These are phyloP conservation scores for Diaporthe eres DNA, from an alignment of 2,329 filamentous ascomycete species.

Conservation along the genomic window DNA sequence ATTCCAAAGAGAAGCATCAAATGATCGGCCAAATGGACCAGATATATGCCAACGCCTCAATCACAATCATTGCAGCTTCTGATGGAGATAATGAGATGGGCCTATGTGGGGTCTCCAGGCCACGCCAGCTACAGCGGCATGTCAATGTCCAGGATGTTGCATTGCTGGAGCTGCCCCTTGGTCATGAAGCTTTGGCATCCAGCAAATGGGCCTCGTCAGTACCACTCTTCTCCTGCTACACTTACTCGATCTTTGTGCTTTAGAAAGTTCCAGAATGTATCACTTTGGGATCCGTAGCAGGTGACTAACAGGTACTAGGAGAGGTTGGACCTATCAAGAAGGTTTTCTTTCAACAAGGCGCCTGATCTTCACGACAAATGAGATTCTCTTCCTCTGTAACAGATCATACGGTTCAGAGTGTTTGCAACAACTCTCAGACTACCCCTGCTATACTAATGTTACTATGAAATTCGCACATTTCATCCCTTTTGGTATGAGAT, in stretches of 20 bases:
- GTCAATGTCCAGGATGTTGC: not conserved
- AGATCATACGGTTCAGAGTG: constrained; percentile 16
- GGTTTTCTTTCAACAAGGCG: constrained; percentile 36
- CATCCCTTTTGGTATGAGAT: too few relatives aligned
- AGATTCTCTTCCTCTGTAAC: constrained; percentile 29
- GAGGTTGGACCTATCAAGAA: constrained; percentile 45
- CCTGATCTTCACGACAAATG: constrained; percentile 37
- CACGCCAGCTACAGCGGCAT: not conserved
- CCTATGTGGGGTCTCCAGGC: not conserved
- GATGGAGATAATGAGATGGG: constrained; percentile 28
- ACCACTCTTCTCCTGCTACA: too few relatives aligned
- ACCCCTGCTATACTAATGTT: not conserved
- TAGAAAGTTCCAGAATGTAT: too few relatives aligned
- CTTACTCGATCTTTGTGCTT: too few relatives aligned
- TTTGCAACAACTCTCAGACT: not conserved
- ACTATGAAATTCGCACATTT: accelerated
- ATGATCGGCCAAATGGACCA: constrained; percentile 29
- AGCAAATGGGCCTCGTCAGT: constrained; percentile 35
- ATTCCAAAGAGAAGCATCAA: not conserved
- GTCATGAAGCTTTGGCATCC: not conserved
- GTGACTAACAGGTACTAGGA: not conserved
- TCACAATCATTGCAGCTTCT: constrained; percentile 33
- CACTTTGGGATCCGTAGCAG: too few relatives aligned
- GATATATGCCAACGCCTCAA: constrained; percentile 1
- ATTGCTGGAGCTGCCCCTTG: constrained; percentile 6